Conservation (phyloP, 2,329 filamentous ascomycete genomes). For the Rutstroemia sp. region DNA sequence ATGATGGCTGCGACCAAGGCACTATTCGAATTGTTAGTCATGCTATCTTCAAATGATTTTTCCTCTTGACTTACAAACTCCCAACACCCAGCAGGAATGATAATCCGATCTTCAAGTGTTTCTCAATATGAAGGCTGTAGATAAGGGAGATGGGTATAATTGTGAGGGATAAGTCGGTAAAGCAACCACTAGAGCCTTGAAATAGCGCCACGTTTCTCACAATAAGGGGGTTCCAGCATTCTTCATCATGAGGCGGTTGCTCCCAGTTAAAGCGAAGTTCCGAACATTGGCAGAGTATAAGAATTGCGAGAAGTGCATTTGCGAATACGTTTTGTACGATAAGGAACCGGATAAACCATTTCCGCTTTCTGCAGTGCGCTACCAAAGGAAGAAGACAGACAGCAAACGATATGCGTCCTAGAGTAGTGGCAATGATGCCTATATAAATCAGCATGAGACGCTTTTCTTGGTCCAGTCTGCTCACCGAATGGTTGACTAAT, state of each 20-base stretch:
- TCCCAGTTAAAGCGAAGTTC: slow-evolving; percentile 1
- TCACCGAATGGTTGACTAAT: not conserved
- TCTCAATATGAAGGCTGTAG: not conserved
- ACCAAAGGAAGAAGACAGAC: not conserved
- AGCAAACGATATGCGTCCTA: slow-evolving; percentile 2
- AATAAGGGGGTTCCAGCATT: not conserved
- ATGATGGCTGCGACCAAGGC: slow-evolving; percentile 1
- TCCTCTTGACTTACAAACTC: not conserved
- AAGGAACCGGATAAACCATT: slow-evolving; percentile 1
- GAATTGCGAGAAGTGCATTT: not conserved
- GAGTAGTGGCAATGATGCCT: slow-evolving; percentile 2
- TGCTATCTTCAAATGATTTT: not conserved
- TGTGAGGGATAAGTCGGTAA: slow-evolving; percentile 1
- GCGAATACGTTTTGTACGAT: not conserved
- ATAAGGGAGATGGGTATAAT: not conserved
- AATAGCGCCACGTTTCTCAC: not conserved
- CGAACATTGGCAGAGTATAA: not conserved
- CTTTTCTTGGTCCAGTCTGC: not conserved
- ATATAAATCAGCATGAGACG: not conserved
- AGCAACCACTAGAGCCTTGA: slow-evolving; percentile 2
- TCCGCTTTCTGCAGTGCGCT: not conserved
- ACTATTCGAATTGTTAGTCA: not conserved
- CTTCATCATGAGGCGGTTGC: not conserved
- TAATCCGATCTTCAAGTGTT: not conserved
- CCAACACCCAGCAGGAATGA: slow-evolving; percentile 1